These are phyloP conservation scores for Ochromonas danica DNA, from an alignment of 108 stramenopile genomes.

Conservation along the genomic window DNA sequence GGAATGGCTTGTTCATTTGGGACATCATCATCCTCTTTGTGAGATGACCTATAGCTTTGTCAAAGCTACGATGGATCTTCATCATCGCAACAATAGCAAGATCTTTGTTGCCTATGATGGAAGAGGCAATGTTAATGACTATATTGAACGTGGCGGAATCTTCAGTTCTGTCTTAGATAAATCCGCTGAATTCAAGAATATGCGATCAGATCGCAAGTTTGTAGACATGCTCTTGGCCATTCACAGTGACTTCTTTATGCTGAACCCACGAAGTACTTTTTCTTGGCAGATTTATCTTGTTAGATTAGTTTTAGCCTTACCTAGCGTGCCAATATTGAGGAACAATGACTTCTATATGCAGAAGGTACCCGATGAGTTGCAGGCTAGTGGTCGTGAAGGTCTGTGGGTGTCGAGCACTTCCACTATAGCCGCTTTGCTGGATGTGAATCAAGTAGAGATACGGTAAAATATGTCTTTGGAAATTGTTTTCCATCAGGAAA, in stretches of 20 bases:
- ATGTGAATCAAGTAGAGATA: no score
- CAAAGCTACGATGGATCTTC: background rate
- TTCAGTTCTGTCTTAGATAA: background rate
- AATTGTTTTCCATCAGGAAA: background rate
- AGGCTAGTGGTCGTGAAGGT: background rate
- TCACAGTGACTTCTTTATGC: background rate
- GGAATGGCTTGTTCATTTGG: background rate
- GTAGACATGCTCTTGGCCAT: conserved; percentile 1
- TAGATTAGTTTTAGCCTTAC: background rate
- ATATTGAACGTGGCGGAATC: background rate
- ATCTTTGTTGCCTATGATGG: conserved; percentile 16
- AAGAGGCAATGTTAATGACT: background rate
- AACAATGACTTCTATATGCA: conserved; percentile 19
- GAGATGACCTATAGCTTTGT: background rate
- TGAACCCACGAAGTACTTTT: conserved; percentile 3
- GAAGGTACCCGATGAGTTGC: background rate
- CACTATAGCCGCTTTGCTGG: background rate
- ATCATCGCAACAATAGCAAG: background rate
- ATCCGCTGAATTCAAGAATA: no score
- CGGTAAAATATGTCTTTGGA: background rate
- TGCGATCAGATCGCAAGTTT: background rate
- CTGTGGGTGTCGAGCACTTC: background rate
- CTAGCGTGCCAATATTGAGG: background rate
- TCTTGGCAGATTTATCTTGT: background rate
- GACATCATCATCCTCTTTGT: background rate